A percentile compares a stretch with the other conserved stretches of the same genome.
Conservation (phyloP, 129 eudicot species). For the Ambrosia artemisiifolia region DNA sequence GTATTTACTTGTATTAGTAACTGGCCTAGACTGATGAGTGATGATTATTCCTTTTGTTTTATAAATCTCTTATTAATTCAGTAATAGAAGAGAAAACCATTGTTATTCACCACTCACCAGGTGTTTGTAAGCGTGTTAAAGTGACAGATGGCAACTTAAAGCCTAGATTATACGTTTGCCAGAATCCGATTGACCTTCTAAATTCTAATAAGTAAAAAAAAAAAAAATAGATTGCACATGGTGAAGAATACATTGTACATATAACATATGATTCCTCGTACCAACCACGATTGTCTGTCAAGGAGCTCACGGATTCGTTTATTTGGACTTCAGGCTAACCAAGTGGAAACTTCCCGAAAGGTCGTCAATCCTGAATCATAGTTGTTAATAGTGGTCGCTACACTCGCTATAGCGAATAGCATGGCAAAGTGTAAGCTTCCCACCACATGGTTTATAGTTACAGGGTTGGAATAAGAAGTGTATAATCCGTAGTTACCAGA, state of each 20-base stretch:
- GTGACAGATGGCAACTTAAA: not conserved
- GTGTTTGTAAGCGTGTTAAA: not conserved
- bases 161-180: not conserved
- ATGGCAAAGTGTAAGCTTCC: too few species aligned
- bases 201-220: too few species aligned
- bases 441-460: too few species aligned
- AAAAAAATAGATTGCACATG: not conserved
- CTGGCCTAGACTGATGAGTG: not conserved
- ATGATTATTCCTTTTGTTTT: not conserved
- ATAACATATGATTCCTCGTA: not conserved
- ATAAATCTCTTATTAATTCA: not conserved
- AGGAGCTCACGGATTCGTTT: not conserved
- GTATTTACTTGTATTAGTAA: not conserved
- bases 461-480: too few species aligned
- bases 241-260: not conserved
- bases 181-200: not conserved
- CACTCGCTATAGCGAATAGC: too few species aligned
- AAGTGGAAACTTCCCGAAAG: not conserved
- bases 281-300: not conserved
- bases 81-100: not conserved
- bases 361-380: not conserved
- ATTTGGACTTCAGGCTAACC: not conserved
- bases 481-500: too few species aligned
- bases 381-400: too few species aligned
- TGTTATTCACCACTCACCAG: not conserved